phyloP scores from a whole-genome alignment of 768 basidiomycete genomes.

The Neoboletus brunneissimus region DNA sequence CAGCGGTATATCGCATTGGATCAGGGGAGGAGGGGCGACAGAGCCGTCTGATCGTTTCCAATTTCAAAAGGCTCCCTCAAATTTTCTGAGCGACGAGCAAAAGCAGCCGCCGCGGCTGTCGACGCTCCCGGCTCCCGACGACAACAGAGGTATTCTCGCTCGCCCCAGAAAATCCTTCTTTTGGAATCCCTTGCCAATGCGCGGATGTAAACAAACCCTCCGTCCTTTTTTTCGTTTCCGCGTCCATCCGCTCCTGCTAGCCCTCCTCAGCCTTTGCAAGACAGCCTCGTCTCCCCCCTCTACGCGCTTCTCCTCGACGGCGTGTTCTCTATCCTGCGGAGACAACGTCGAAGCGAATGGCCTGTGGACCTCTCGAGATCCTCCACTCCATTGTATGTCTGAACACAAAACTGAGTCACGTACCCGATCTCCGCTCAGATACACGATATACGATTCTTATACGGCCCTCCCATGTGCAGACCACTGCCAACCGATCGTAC shows the following conservation, averaged over 20 bases:
- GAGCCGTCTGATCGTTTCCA: conserved; percentile 14
- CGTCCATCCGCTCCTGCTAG: conserved; percentile 18
- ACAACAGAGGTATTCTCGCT: conserved; percentile 18
- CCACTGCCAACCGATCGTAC: conserved; percentile 19
- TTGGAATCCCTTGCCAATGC: conserved; percentile 24
- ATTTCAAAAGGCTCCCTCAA: conserved; percentile 27
- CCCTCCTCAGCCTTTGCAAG: conserved; percentile 4
- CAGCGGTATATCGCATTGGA: background rate
- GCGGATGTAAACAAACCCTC: conserved; percentile 31
- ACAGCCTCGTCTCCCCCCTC: background rate
- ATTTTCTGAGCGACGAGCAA: conserved; percentile 22
- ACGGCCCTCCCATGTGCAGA: conserved; percentile 26
- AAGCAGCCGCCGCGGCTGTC: conserved; percentile 21
- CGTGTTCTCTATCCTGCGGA: conserved; percentile 3
- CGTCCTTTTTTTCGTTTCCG: conserved; percentile 31
- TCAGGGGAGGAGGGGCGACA: conserved; percentile 3
- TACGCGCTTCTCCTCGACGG: conserved; percentile 11
- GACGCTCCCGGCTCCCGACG: conserved; percentile 26
- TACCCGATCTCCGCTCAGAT: conserved; percentile 12
- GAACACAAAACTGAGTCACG: conserved; percentile 16
- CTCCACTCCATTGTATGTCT: conserved; percentile 15
- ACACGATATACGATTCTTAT: conserved; percentile 19
- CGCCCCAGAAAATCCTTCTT: conserved; percentile 19
- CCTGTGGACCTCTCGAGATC: conserved; percentile 16
- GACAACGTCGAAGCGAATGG: conserved; percentile 23